Conservation (phyloP, 2,329 filamentous ascomycete genomes). For the Lecanoromycetidae sp. region DNA sequence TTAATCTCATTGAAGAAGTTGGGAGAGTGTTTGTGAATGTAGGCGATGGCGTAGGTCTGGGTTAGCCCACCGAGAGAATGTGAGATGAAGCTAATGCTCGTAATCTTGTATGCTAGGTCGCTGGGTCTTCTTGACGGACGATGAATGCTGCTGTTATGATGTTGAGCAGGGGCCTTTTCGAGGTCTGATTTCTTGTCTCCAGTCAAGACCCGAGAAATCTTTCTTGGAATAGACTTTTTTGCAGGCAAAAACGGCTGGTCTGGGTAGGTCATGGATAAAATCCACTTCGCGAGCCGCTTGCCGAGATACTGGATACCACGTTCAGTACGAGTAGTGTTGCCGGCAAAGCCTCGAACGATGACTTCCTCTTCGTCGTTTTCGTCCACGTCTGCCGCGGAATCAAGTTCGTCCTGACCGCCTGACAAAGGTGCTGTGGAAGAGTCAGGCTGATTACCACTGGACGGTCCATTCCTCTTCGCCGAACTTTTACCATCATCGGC, state of each 20-base stretch:
- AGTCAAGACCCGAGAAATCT: constrained; percentile 38
- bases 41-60: constrained; percentile 89
- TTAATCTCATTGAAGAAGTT: constrained; percentile 76
- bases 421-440: constrained; percentile 36
- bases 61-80: constrained; percentile 84
- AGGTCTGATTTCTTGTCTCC: constrained; percentile 33
- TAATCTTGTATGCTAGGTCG: constrained; percentile 60
- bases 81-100: constrained; percentile 87
- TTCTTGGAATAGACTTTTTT: constrained; percentile 41
- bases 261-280: constrained; percentile 81
- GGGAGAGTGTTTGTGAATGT: constrained; percentile 92
- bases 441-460: constrained; percentile 10
- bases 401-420: constrained; percentile 39
- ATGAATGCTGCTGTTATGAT: constrained; percentile 52
- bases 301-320: constrained; percentile 94
- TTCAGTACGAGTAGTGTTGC: constrained; percentile 84
- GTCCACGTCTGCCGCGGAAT: constrained; percentile 25
- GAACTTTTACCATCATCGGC: constrained; percentile 18
- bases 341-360: constrained; percentile 77
- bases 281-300: constrained; percentile 82
- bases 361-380: constrained; percentile 70
- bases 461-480: background rate
- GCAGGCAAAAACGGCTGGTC: constrained; percentile 76
- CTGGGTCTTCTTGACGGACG: constrained; percentile 31
- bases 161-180: constrained; percentile 38